Percentiles rank a stretch among this genome's conserved stretches.
phyloP scores from a whole-genome alignment of 169 alveolate species.

The Babesia bigemina region DNA sequence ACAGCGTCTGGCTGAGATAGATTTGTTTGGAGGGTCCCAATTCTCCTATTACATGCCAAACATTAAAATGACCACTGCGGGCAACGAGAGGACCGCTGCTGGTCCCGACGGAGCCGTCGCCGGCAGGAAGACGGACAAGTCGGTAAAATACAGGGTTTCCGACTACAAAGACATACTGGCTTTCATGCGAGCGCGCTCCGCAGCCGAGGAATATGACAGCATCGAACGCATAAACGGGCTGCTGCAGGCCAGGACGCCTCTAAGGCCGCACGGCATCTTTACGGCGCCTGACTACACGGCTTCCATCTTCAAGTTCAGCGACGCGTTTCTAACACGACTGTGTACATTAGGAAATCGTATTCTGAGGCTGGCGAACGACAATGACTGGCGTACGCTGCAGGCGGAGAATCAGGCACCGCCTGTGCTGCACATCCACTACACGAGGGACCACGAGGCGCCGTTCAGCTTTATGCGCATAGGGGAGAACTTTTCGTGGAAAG shows the following conservation, averaged over 20 bases:
- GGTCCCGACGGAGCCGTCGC: not conserved
- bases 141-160: not conserved
- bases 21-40: constrained; percentile 41
- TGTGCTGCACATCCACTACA: constrained; percentile 28
- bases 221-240: not conserved
- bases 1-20: constrained; percentile 36
- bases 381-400: constrained; percentile 19
- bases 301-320: constrained; percentile 26
- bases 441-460: constrained; percentile 21
- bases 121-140: constrained; percentile 1
- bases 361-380: constrained; percentile 10
- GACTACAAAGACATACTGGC: not conserved
- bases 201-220: constrained; percentile 7
- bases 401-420: constrained; percentile 15
- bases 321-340: constrained; percentile 18
- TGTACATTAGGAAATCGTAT: constrained; percentile 13
- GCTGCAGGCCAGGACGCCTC: constrained; percentile 1
- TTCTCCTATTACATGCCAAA: constrained; percentile 36
- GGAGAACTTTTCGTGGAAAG: constrained; percentile 27
- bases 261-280: constrained; percentile 9
- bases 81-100: not conserved
- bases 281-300: constrained; percentile 33
- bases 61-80: constrained; percentile 1
- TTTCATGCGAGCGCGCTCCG: not conserved
- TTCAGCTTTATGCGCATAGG: constrained; percentile 2